Evolutionary conservation across 2,329 filamentous ascomycete genomes (phyloP), one percentile per base, ranked within the genome.

Genomic region (Pestalotiopsis sp.): DNA sequence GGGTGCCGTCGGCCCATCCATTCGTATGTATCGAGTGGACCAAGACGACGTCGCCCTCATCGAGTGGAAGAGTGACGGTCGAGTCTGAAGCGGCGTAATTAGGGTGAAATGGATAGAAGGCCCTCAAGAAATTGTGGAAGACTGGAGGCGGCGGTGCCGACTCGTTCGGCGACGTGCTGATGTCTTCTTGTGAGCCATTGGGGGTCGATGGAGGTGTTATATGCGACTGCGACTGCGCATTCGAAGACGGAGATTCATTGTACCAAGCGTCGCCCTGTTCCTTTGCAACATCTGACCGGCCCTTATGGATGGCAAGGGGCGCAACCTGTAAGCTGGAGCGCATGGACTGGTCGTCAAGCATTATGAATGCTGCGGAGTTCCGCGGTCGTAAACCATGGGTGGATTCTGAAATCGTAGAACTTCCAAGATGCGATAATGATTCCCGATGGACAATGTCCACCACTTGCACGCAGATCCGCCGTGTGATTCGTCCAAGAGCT

Each of bases 11-110:
- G 40, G 96, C 96, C 96, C 96, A 99, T 74, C 96, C 96, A 83
- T 98, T 99, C 70, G 94, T 96, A 80, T 99, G 96, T 73, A 98
- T 93, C 4, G 96, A 98, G 80, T 99, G 96, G 25, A 99, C 92
- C 68, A 99, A 83, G 66, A 99, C 92, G 63, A 99, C 89, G 76
- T 99, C 96, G 69, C 96, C 96, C 77, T 96, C 92, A 73, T 93
- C 93, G 68, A 99, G 87, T 25, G 94, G 92, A 12, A 98, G 85
- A 12, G 95, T 98, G 67, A 98, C 92, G 11, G 94, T 96, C 12
- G 92, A 92, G 68, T 95, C 93, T n/a, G 90, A 90, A 70, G 93
- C 89, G 57, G 92, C 88, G 75, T 91, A 90, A 69, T 87, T 90
- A 1, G 95, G 94, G 68, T 95, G 91, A 79, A 98, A 99, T 31